Evolutionary conservation across 1,284 basidiomycete genomes (phyloP).

Genomic region (Ceraceosorus guamensis): DNA sequence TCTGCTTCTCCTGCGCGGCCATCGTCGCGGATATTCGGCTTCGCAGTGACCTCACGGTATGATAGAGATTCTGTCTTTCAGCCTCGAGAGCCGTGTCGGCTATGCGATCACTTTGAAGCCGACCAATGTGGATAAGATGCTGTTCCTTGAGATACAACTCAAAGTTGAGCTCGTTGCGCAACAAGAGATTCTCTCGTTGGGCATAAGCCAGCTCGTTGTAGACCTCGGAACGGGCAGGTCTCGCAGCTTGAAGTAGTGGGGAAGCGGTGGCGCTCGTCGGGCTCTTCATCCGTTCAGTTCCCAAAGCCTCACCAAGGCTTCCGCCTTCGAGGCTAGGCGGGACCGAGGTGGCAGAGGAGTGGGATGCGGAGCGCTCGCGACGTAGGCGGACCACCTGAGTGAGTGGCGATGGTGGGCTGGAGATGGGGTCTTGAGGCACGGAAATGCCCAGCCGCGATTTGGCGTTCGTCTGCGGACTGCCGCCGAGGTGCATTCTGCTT

Average conservation of each 20-base stretch:
- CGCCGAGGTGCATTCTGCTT: no score
- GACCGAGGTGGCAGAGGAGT: constrained; percentile 20
- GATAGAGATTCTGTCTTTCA: constrained; percentile 44
- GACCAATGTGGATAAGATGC: constrained; percentile 46
- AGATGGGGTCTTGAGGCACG: no score
- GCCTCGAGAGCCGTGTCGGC: constrained; percentile 40
- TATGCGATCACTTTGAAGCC: constrained; percentile 45
- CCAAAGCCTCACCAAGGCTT: no score
- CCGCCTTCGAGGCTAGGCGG: no score
- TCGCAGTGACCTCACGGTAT: constrained; percentile 29
- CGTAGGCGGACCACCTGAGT: constrained; percentile 14
- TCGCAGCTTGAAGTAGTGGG: neutral
- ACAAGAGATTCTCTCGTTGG: constrained; percentile 33
- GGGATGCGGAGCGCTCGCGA: constrained; percentile 24
- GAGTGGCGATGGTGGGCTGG: neutral
- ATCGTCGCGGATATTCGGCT: constrained; percentile 17
- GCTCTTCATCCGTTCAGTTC: no score
- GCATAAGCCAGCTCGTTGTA: constrained; percentile 9
- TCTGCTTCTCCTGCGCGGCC: constrained; percentile 23
- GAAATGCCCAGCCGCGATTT: no score
- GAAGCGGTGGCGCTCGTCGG: neutral
- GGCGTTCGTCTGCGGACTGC: no score
- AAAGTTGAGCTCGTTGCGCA: constrained; percentile 44
- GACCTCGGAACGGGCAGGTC: neutral
- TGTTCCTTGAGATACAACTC: constrained; percentile 48